Evolutionary conservation across 2,329 filamentous ascomycete species (phyloP).

Genomic region (Hortaea werneckii): DNA sequence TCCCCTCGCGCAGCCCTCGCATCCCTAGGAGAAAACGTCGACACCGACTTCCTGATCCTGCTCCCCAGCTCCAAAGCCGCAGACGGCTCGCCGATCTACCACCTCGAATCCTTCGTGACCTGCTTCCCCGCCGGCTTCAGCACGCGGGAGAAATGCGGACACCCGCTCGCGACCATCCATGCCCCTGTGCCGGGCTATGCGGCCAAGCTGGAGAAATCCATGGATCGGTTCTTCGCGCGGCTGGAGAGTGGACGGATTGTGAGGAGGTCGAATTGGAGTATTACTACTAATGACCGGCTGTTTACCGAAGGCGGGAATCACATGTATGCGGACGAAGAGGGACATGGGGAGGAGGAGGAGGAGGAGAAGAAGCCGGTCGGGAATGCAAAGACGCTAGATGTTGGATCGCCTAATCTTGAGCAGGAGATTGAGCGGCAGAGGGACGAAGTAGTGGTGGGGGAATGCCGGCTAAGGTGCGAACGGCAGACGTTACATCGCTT

Average conservation of each 20-base stretch:
- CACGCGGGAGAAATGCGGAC: constrained; percentile 44
- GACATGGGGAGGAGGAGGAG: background rate
- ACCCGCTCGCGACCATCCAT: constrained; percentile 47
- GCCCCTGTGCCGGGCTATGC: constrained; percentile 48
- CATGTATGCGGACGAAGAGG: constrained; percentile 20
- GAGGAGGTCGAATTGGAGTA: constrained; percentile 45
- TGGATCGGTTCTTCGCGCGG: constrained; percentile 52
- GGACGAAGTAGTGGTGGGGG: constrained; percentile 27
- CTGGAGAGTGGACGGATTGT: constrained; percentile 46
- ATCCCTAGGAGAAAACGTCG: constrained; percentile 43
- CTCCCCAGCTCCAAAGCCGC: constrained; percentile 30
- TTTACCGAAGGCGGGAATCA: constrained; percentile 36
- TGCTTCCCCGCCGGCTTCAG: constrained; percentile 52
- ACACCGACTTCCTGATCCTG: constrained; percentile 52
- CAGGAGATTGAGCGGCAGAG: constrained; percentile 21
- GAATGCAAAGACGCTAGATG: constrained; percentile 8
- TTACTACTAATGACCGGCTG: constrained; percentile 33
- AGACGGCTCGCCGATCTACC: constrained; percentile 32
- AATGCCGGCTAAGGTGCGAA: constrained; percentile 44
- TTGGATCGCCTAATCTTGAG: constrained; percentile 8
- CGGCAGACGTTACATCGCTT: constrained; percentile 53
- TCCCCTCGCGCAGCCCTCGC: constrained; percentile 33
- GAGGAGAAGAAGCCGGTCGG: constrained; percentile 15
- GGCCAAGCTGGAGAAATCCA: constrained; percentile 46
- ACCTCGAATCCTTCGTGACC: constrained; percentile 45